Evolutionary conservation across 2,329 filamentous ascomycete genomes (phyloP).

Genomic region (Xylariales sp.): DNA sequence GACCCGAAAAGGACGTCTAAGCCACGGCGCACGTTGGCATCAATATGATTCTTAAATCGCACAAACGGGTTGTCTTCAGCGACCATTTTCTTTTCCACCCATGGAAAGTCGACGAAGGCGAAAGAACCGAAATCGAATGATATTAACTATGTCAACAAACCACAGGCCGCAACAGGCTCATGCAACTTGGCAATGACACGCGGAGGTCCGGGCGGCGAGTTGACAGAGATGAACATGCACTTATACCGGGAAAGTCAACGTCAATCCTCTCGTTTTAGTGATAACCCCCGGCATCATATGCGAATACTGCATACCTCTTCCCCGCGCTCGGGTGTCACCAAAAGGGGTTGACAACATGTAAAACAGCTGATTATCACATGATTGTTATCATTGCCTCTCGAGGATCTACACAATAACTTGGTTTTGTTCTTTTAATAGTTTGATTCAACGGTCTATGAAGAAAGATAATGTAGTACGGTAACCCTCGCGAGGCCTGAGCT

Average conservation of each 20-base stretch:
- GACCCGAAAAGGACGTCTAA: conserved; percentile 42
- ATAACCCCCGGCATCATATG: neutral
- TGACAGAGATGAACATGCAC: neutral
- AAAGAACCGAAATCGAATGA: conserved; percentile 3
- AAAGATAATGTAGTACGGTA: no score
- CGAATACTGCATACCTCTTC: conserved; percentile 10
- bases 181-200: conserved; percentile 10
- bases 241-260: neutral
- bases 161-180: neutral
- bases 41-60: conserved; percentile 56
- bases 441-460: no score
- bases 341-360: neutral
- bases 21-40: conserved; percentile 52
- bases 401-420: no score
- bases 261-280: conserved; percentile 14
- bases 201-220: neutral
- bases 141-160: neutral
- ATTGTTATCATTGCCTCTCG: neutral
- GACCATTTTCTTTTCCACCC: conserved; percentile 20
- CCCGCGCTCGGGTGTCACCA: neutral
- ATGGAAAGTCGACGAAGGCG: conserved; percentile 8
- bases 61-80: conserved; percentile 53
- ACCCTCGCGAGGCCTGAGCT: no score
- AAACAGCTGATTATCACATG: conserved; percentile 28
- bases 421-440: no score